Conservation (phyloP, 352 stramenopile genomes). For the Phytopythium helicoides region DNA sequence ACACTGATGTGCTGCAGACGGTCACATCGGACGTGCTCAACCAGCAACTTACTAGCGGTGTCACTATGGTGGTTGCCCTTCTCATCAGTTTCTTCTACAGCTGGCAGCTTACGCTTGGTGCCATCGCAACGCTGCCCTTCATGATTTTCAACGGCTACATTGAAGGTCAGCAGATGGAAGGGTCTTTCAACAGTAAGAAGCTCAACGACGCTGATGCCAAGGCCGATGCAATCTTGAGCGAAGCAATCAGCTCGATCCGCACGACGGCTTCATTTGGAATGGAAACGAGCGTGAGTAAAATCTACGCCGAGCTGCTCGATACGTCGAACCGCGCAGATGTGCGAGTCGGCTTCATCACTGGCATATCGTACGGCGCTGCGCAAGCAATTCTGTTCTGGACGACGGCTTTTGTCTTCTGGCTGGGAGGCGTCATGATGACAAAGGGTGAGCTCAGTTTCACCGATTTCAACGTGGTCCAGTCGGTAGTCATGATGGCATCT, state of each 20-base stretch:
- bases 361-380: constrained; percentile 40
- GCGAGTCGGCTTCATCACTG: constrained; percentile 28
- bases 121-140: constrained; percentile 20
- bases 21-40: constrained; percentile 73
- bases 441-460: constrained; percentile 37
- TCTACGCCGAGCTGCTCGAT: constrained; percentile 27
- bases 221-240: constrained; percentile 35
- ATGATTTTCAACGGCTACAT: constrained; percentile 42
- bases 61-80: constrained; percentile 47
- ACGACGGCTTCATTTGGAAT: constrained; percentile 54
- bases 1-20: constrained; percentile 72
- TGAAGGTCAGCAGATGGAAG: constrained; percentile 32
- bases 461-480: constrained; percentile 48
- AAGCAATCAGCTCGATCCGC: constrained; percentile 52
- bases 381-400: constrained; percentile 47
- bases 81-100: constrained; percentile 49
- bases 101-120: constrained; percentile 57
- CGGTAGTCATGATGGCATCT: constrained; percentile 39
- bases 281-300: constrained; percentile 21
- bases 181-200: constrained; percentile 35
- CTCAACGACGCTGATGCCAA: constrained; percentile 39
- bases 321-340: constrained; percentile 29
- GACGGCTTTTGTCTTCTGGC: constrained; percentile 56
- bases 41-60: constrained; percentile 43
- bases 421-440: constrained; percentile 45